These are phyloP conservation scores for Pichia cephalocereana DNA, from an alignment of 805 yeast genomes.

Conservation along the genomic window DNA sequence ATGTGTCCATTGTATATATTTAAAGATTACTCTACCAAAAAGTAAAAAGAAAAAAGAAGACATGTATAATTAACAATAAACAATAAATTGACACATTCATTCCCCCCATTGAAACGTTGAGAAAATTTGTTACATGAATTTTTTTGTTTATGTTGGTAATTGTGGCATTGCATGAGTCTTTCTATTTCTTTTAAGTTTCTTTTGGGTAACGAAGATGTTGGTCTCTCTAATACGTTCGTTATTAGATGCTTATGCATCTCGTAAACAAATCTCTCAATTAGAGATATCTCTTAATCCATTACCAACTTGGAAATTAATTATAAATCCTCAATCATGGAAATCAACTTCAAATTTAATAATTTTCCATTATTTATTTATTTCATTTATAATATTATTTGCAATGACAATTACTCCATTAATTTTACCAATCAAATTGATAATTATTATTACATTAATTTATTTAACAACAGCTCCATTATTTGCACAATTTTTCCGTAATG, in stretches of 20 bases:
- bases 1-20: background rate
- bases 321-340: background rate
- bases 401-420: constrained; percentile 17
- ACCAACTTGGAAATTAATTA: background rate
- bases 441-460: constrained; percentile 7
- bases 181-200: too few relatives aligned
- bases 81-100: too few relatives aligned
- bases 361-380: constrained; percentile 1
- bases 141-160: too few relatives aligned
- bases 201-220: too few relatives aligned
- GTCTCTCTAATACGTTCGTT: background rate
- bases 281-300: background rate
- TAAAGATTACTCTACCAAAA: background rate
- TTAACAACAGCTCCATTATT: constrained; percentile 61
- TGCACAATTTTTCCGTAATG: constrained; percentile 75
- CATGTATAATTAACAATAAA: too few relatives aligned
- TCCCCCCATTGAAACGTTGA: too few relatives aligned
- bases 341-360: background rate
- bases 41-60: too few relatives aligned
- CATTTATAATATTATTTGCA: constrained; percentile 16
- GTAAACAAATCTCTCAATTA: background rate
- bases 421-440: constrained; percentile 10
- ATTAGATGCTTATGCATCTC: background rate
- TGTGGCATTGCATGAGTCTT: too few relatives aligned
- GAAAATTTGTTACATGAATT: too few relatives aligned